Evolutionary conservation across 2,329 filamentous ascomycete genomes (phyloP).

Genomic region (Dothistroma pini): DNA sequence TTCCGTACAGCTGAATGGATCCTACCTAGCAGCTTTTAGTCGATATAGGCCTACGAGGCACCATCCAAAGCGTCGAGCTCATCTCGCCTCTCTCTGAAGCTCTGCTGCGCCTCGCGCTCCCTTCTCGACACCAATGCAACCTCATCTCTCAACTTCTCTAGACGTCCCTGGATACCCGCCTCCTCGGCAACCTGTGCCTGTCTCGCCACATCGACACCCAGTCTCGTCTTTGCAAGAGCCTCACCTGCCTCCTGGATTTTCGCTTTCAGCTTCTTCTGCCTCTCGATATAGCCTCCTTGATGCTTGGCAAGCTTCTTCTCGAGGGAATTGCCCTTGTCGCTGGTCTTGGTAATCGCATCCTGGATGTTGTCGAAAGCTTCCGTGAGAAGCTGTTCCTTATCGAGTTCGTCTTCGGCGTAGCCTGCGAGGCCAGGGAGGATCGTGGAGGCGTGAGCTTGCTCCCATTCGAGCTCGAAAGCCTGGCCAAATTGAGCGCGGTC

Average conservation of each 20-base stretch:
- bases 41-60: not conserved
- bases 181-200: slow-evolving; percentile 77
- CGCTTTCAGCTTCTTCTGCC: slow-evolving; percentile 71
- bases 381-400: slow-evolving; percentile 62
- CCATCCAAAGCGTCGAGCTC: slow-evolving; percentile 54
- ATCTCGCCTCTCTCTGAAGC: slow-evolving; percentile 71
- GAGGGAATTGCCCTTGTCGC: slow-evolving; percentile 77
- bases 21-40: no score
- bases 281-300: slow-evolving; percentile 84
- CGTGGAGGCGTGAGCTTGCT: slow-evolving; percentile 44
- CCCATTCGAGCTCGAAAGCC: slow-evolving; percentile 44
- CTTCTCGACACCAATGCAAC: slow-evolving; percentile 74
- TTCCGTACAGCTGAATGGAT: no score
- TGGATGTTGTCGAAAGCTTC: slow-evolving; percentile 73
- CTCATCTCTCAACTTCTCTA: slow-evolving; percentile 76
- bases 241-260: slow-evolving; percentile 72
- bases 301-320: slow-evolving; percentile 91
- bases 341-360: slow-evolving; percentile 67
- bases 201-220: slow-evolving; percentile 69
- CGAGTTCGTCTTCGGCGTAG: slow-evolving; percentile 70
- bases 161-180: slow-evolving; percentile 65
- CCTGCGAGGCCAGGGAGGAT: slow-evolving; percentile 74
- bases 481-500: slow-evolving; percentile 45
- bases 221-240: slow-evolving; percentile 67
- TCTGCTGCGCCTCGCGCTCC: slow-evolving; percentile 86